Percentiles rank a stretch among this genome's conserved stretches.
Evolutionary conservation across 2,329 filamentous ascomycete genomes (phyloP).

Genomic region (Fusarium sp.): DNA sequence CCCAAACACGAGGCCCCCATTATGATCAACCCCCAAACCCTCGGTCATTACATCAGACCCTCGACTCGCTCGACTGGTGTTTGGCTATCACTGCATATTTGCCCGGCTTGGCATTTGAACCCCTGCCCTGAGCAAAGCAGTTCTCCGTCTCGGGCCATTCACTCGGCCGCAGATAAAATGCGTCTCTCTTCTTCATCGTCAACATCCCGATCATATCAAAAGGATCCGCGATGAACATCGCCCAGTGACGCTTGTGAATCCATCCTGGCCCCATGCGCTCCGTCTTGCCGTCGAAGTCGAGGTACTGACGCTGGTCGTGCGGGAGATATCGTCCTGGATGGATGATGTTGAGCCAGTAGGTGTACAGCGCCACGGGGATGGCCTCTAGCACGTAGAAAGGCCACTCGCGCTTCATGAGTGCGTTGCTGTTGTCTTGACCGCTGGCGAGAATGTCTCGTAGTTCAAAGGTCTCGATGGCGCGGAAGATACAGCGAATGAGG

Average conservation of each 20-base stretch:
- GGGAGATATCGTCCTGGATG: slow-evolving; percentile 60
- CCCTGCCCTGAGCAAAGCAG: slow-evolving; percentile 43
- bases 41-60: slow-evolving; percentile 25
- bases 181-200: slow-evolving; percentile 42
- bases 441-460: slow-evolving; percentile 28
- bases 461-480: slow-evolving; percentile 44
- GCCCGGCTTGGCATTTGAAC: slow-evolving; percentile 30
- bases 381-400: slow-evolving; percentile 63
- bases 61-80: slow-evolving; percentile 11
- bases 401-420: slow-evolving; percentile 59
- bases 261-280: slow-evolving; percentile 48
- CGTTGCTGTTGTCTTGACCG: slow-evolving; percentile 25
- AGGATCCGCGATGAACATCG: slow-evolving; percentile 34
- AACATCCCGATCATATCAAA: slow-evolving; percentile 45
- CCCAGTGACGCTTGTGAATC: slow-evolving; percentile 43
- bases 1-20: slow-evolving; percentile 2
- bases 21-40: not conserved
- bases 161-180: slow-evolving; percentile 38
- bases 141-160: slow-evolving; percentile 39
- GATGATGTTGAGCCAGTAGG: slow-evolving; percentile 57
- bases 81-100: slow-evolving; percentile 29
- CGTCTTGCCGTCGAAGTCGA: slow-evolving; percentile 56
- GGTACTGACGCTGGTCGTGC: slow-evolving; percentile 53
- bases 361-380: slow-evolving; percentile 58
- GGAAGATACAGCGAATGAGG: slow-evolving; percentile 45